phyloP scores from a whole-genome alignment of 495 filamentous ascomycete genomes.

The Margaritispora aquatica region DNA sequence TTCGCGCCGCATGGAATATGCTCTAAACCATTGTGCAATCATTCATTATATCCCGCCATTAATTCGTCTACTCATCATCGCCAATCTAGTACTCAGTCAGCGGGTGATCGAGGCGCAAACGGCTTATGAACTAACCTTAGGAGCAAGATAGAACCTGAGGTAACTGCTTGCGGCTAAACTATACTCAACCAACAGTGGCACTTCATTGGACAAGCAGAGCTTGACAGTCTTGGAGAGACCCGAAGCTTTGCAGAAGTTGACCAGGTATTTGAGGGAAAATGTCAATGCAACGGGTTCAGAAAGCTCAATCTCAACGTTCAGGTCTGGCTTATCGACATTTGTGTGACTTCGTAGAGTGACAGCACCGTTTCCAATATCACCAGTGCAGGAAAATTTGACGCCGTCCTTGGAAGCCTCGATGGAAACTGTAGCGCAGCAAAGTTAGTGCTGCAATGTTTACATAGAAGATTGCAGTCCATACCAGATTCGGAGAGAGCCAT shows the following conservation, averaged over 20 bases:
- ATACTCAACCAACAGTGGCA: slow-evolving; percentile 94
- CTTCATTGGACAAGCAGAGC: slow-evolving; percentile 90
- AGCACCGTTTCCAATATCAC: slow-evolving; percentile 92
- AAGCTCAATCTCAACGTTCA: slow-evolving; percentile 83
- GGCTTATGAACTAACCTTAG: slow-evolving; percentile 51
- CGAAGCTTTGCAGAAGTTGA: slow-evolving; percentile 99
- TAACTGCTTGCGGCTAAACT: slow-evolving; percentile 74
- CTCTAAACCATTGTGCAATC: slow-evolving; percentile 18
- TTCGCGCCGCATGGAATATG: slow-evolving; percentile 20
- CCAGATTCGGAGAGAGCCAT: slow-evolving; percentile 90
- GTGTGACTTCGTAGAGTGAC: slow-evolving; percentile 86
- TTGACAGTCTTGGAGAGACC: slow-evolving; percentile 76
- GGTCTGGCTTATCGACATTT: slow-evolving; percentile 84
- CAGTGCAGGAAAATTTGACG: slow-evolving; percentile 88
- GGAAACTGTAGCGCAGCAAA: slow-evolving; percentile 50
- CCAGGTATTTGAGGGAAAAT: slow-evolving; percentile 98
- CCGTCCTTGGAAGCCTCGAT: slow-evolving; percentile 98
- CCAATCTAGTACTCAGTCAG: slow-evolving; percentile 49
- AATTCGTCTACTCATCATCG: slow-evolving; percentile 69
- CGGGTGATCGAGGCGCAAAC: slow-evolving; percentile 22
- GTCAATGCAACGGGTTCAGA: slow-evolving; percentile 91
- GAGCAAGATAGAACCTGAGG: slow-evolving; percentile 93
- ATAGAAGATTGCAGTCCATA: too few relatives aligned
- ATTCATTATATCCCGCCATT: slow-evolving; percentile 12
- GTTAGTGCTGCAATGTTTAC: slow-evolving; percentile 6